phyloP scores from a whole-genome alignment of 352 stramenopile genomes.

The Globisporangium irregulare region DNA sequence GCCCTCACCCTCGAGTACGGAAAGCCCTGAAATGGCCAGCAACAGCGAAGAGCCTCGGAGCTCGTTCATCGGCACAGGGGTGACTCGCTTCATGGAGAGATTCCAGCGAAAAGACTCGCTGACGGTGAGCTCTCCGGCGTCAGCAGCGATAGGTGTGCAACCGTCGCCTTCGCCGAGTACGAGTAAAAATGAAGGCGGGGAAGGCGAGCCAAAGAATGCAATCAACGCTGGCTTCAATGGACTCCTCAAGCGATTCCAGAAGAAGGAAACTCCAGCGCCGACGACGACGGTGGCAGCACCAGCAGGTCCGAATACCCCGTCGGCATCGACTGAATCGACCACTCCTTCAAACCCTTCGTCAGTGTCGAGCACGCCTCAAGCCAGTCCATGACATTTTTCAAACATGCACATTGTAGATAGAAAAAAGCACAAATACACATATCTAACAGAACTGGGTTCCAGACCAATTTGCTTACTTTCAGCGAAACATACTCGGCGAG shows the following conservation, averaged over 20 bases:
- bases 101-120: slow-evolving; percentile 22
- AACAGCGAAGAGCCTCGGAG: slow-evolving; percentile 15
- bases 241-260: slow-evolving; percentile 13
- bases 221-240: slow-evolving; percentile 2
- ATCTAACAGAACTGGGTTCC: background rate
- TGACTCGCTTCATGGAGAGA: slow-evolving; percentile 13
- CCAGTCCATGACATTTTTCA: background rate
- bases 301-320: background rate
- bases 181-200: background rate
- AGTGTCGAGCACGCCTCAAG: background rate
- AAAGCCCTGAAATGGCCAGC: slow-evolving; percentile 5
- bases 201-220: background rate
- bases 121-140: slow-evolving; percentile 1
- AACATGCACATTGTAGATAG: slow-evolving; percentile 1
- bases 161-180: slow-evolving; percentile 1
- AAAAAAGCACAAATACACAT: background rate
- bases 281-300: background rate
- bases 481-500: background rate
- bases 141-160: slow-evolving; percentile 3
- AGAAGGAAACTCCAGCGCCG: background rate
- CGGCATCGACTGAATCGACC: background rate
- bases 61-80: slow-evolving; percentile 11
- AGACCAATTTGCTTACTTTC: background rate
- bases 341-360: background rate
- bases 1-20: slow-evolving; percentile 3